Evolutionary conservation across 2,329 filamentous ascomycete genomes (phyloP), one percentile per base, ranked within the genome.

Genomic region (Metarhizium brunneum): DNA sequence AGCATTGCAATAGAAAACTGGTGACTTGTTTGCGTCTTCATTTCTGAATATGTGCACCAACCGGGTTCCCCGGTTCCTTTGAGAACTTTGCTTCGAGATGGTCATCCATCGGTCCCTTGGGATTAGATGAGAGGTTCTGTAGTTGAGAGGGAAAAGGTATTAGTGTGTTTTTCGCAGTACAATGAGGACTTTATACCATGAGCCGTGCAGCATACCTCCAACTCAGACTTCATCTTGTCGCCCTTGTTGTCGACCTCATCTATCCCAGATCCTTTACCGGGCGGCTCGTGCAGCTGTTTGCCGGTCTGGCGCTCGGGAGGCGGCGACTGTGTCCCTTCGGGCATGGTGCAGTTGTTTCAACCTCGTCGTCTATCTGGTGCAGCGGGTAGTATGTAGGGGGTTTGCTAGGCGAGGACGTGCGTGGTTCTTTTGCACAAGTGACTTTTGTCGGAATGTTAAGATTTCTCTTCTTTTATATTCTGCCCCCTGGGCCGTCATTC

Each of bases 241-340:
- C 78, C 71, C 70, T 83, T 80, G 66, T 81, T 73, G 60, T 78
- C 65, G 11, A 77, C 74, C 48, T 83, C 74, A 60, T 84, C 74
- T 63, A 80, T 75, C 50, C 81, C 80, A 62, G 84, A 77, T 56
- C 83, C 82, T 0, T 76, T 73, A n/a, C 70, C 81, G 2, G 83
- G 77, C 13, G 79, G 66, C 7, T 81, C 81, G 60, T 81, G 73
- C 57, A 82, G 71, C 74, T 94, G 89, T 55, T 76, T 71, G 57
- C 81, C 85, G 42, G 77, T 74, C 72, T 90, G 88, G 62, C 70
- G 68, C 74, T 88, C 84, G 32, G 88, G 88, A 53, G 84, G 75
- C 59, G 90, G 91, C 36, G 90, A 95, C 73, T 48, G n/a, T 48
- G 4, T 30, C 30, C 45, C 45, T 13, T 95, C 72, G 66, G 87